Conservation (phyloP, 2,329 filamentous ascomycete species). For the Fusarium siculi region DNA sequence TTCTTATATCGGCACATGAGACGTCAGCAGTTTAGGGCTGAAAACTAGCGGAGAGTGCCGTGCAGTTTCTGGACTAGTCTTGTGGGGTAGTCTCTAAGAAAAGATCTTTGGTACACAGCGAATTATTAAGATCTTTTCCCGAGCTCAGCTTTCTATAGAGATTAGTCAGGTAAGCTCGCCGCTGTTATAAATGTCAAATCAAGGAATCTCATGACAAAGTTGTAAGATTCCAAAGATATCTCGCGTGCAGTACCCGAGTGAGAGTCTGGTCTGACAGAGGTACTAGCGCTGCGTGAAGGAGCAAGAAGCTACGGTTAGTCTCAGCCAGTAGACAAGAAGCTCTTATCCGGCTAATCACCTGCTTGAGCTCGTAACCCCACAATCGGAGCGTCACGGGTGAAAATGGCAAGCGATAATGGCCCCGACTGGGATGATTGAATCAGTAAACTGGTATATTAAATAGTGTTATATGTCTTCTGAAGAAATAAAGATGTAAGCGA, state of each 20-base stretch:
- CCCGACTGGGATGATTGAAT: neutral
- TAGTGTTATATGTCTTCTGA: accelerated
- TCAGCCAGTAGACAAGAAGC: neutral
- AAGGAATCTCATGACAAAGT: neutral
- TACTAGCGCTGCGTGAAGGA: neutral
- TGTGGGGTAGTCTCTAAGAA: neutral
- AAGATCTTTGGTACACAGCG: neutral
- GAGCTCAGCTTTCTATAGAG: neutral
- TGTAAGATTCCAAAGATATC: neutral
- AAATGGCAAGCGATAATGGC: neutral
- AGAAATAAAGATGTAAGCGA: neutral
- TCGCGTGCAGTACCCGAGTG: neutral
- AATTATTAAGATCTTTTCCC: neutral
- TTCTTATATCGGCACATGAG: neutral
- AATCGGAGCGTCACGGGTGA: neutral
- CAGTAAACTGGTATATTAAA: accelerated
- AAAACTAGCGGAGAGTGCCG: neutral
- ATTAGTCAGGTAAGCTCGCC: neutral
- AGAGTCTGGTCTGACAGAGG: neutral
- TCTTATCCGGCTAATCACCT: neutral
- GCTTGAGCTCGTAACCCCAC: neutral
- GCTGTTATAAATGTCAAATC: accelerated
- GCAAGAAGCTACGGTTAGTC: neutral
- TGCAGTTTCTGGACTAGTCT: neutral
- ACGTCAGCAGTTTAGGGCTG: neutral